A percentile compares a stretch with the other conserved stretches of the same genome.
Evolutionary conservation across 2,329 filamentous ascomycete species (phyloP).

Genomic region (Nemania abortiva): DNA sequence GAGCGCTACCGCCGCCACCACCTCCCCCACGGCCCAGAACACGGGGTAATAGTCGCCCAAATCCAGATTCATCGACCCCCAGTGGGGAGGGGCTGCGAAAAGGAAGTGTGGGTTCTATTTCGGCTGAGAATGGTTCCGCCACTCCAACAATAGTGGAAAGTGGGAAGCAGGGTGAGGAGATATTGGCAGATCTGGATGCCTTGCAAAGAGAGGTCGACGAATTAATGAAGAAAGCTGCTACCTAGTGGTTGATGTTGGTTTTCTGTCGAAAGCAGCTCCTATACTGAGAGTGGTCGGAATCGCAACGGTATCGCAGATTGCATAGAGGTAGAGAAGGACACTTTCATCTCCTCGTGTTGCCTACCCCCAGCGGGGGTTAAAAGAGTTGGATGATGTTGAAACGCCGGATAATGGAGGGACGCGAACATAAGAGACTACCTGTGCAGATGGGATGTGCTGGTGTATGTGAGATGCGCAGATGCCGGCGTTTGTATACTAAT

Average conservation of each 20-base stretch:
- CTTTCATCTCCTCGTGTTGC: neutral
- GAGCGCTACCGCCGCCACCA: constrained; percentile 59
- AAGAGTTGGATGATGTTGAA: constrained; percentile 14
- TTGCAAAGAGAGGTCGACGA: constrained; percentile 83
- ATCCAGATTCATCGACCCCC: constrained; percentile 52
- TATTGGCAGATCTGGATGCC: constrained; percentile 78
- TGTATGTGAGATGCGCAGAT: neutral
- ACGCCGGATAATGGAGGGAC: constrained; percentile 12
- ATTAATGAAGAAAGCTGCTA: constrained; percentile 57
- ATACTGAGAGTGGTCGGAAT: neutral
- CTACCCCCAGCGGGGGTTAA: neutral
- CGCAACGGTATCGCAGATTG: constrained; percentile 1
- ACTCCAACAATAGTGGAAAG: constrained; percentile 41
- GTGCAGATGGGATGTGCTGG: neutral
- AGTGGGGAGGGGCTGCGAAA: constrained; percentile 43
- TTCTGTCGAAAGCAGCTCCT: neutral
- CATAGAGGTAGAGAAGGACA: neutral
- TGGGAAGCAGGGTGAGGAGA: constrained; percentile 62
- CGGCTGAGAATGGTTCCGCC: constrained; percentile 37
- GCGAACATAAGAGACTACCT: neutral
- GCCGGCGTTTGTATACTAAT: constrained; percentile 29
- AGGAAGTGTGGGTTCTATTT: constrained; percentile 49
- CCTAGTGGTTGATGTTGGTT: constrained; percentile 8
- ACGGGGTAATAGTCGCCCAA: constrained; percentile 61
- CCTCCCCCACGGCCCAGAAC: constrained; percentile 59